These are phyloP conservation scores for Polygonum maritimum DNA, from an alignment of 148 eudicot species.

Conservation along the genomic window DNA sequence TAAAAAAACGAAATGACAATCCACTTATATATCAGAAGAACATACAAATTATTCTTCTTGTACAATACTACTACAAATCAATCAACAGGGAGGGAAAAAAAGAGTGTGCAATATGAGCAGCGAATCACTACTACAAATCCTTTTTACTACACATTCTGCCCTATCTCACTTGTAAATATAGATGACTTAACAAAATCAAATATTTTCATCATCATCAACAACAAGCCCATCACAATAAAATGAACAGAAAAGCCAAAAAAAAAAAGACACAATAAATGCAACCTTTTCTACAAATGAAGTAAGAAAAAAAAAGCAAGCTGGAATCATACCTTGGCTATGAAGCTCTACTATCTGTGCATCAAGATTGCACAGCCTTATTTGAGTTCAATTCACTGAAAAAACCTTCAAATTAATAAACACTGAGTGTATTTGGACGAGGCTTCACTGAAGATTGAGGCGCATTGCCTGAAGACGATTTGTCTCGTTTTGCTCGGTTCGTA, in stretches of 20 bases:
- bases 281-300: background rate
- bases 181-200: background rate
- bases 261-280: background rate
- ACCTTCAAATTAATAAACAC: slow-evolving; percentile 39
- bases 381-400: slow-evolving; percentile 51
- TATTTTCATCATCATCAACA: background rate
- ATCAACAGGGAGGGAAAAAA: background rate
- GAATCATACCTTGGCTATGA: background rate
- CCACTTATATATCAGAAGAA: background rate
- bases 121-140: background rate
- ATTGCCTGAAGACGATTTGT: slow-evolving; percentile 21
- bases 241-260: background rate
- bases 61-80: slow-evolving; percentile 10
- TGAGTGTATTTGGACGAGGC: slow-evolving; percentile 25
- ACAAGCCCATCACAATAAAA: background rate
- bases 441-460: slow-evolving; percentile 29
- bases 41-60: slow-evolving; percentile 8
- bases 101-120: slow-evolving; percentile 1
- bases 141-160: slow-evolving; percentile 6
- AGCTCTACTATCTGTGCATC: slow-evolving; percentile 11
- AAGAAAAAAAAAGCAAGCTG: background rate
- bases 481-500: slow-evolving; percentile 20
- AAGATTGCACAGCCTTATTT: slow-evolving; percentile 77
- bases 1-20: background rate
- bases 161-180: slow-evolving; percentile 3